Percentiles rank a stretch among this genome's conserved stretches.
Conservation (phyloP, 1,284 basidiomycete species). For the Pterulicium gracile region DNA sequence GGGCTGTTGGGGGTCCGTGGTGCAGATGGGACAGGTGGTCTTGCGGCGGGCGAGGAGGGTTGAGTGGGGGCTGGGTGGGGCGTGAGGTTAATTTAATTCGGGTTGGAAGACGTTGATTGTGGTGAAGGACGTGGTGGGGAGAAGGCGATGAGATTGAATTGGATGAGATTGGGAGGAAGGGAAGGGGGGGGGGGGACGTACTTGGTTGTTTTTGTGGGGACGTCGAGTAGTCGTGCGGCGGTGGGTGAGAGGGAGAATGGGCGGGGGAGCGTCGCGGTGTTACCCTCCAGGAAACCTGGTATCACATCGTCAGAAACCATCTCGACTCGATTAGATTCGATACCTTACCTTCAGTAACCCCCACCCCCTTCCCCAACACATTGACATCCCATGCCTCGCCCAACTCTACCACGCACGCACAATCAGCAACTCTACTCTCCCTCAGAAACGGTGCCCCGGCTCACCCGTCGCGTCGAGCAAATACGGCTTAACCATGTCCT, state of each 20-base stretch:
- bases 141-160: conserved; percentile 5
- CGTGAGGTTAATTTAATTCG: conserved; percentile 32
- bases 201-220: background rate
- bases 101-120: conserved; percentile 38
- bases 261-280: background rate
- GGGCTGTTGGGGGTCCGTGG: conserved; percentile 47
- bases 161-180: background rate
- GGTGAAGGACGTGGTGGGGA: conserved; percentile 48
- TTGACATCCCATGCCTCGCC: conserved; percentile 48
- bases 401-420: conserved; percentile 27
- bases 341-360: conserved; percentile 37
- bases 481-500: conserved; percentile 36
- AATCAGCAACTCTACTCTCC: too few relatives aligned
- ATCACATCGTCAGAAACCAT: too few relatives aligned
- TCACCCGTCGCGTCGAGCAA: conserved; percentile 72
- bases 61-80: conserved; percentile 38
- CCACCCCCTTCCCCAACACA: conserved; percentile 39
- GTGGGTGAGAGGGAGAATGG: background rate
- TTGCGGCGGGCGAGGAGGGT: conserved; percentile 49
- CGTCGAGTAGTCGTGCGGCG: background rate
- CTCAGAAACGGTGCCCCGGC: too few relatives aligned
- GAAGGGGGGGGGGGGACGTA: background rate
- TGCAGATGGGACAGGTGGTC: conserved; percentile 62
- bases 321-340: too few relatives aligned
- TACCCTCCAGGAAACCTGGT: background rate